Percentiles rank a stretch among this genome's conserved stretches.
These are phyloP conservation scores for Citrus reticulata DNA, from an alignment of 345 rosid genomes.

Conservation along the genomic window DNA sequence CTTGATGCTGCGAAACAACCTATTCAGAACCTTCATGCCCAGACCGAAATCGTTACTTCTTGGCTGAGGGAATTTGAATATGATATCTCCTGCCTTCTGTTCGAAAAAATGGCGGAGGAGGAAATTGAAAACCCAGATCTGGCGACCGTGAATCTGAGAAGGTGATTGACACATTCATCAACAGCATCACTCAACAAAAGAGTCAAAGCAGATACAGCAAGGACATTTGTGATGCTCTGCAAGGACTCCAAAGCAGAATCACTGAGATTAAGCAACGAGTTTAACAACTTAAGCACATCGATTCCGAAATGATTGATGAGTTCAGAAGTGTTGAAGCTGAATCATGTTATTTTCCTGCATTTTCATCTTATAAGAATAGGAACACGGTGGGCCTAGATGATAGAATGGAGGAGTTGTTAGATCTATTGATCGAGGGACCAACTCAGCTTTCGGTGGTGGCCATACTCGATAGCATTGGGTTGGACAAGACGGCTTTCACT, in stretches of 20 bases:
- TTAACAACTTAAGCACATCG: background rate
- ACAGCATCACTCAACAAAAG: background rate
- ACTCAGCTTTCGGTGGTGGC: too few relatives aligned
- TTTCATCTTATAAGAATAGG: too few relatives aligned
- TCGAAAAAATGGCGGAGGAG: fast-evolving
- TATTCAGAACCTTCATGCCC: background rate
- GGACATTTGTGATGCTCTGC: background rate
- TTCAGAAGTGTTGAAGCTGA: background rate
- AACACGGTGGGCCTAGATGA: too few relatives aligned
- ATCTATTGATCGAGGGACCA: too few relatives aligned
- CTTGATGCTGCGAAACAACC: background rate
- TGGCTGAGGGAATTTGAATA: background rate
- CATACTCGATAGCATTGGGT: too few relatives aligned
- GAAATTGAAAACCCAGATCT: background rate
- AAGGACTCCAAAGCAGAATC: background rate
- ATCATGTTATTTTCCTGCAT: too few relatives aligned
- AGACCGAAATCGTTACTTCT: background rate
- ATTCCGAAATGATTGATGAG: too few relatives aligned
- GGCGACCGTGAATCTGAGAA: background rate
- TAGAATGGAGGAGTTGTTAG: too few relatives aligned
- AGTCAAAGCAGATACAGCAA: background rate
- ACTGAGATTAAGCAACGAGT: background rate
- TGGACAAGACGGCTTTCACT: too few relatives aligned
- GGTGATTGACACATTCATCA: background rate
- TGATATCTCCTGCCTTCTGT: fast-evolving